A percentile compares a stretch with the other conserved stretches of the same genome.
Evolutionary conservation across 345 rosid species (phyloP).

Genomic region (Corchorus olitorius): DNA sequence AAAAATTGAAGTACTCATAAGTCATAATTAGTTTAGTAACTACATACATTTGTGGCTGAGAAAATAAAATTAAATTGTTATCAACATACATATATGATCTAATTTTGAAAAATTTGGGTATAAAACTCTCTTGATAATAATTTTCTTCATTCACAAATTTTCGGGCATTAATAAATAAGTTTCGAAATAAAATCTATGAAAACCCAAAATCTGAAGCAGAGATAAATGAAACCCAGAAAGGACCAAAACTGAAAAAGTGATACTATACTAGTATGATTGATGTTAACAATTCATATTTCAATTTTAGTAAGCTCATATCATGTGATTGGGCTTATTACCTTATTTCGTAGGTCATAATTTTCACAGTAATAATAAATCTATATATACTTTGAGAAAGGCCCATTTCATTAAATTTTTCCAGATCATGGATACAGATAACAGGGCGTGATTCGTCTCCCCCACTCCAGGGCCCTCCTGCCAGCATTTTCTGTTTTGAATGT

Average conservation of each 20-base stretch:
- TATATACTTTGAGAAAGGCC: neutral
- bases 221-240: neutral
- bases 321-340: neutral
- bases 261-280: constrained; percentile 10
- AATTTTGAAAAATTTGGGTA: too few species aligned
- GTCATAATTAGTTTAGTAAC: too few species aligned
- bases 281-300: neutral
- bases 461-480: neutral
- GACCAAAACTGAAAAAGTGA: too few species aligned
- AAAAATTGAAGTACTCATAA: too few species aligned
- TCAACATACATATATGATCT: too few species aligned
- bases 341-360: constrained; percentile 14
- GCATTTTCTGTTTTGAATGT: neutral
- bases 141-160: too few species aligned
- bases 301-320: neutral
- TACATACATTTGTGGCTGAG: too few species aligned
- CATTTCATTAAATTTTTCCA: constrained; percentile 28
- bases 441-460: neutral
- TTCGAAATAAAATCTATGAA: too few species aligned
- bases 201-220: neutral
- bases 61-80: too few species aligned
- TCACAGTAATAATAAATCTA: neutral
- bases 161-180: too few species aligned
- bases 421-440: constrained; percentile 5
- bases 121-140: too few species aligned